These are phyloP conservation scores for Xylariaceae sp. DNA, from an alignment of 2,329 filamentous ascomycete species.

Conservation along the genomic window DNA sequence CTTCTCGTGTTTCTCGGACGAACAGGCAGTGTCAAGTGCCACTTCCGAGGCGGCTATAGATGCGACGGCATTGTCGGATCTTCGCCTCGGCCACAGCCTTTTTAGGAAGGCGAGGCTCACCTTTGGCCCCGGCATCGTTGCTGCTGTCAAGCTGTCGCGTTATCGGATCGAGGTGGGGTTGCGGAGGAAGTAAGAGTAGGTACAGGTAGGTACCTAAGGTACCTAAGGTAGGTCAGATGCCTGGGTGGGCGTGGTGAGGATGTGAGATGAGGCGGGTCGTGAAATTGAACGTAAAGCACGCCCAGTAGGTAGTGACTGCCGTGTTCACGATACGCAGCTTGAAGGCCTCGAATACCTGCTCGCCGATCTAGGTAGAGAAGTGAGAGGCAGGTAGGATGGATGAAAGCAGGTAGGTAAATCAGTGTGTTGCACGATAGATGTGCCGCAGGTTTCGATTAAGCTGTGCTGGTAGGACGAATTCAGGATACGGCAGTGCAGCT, in stretches of 20 bases:
- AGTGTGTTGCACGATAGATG: no score
- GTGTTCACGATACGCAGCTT: no score
- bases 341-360: no score
- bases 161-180: background rate
- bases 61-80: background rate
- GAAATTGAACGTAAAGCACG: no score
- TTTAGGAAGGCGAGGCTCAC: slow-evolving; percentile 21
- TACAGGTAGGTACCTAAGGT: no score
- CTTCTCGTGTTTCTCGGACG: background rate
- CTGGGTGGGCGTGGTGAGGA: background rate
- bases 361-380: background rate
- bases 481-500: background rate
- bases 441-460: no score
- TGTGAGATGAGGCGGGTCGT: background rate
- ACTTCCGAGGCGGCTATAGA: background rate
- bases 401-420: background rate
- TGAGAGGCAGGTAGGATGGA: background rate
- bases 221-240: no score
- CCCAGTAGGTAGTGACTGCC: no score
- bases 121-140: slow-evolving; percentile 15
- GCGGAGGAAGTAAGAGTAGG: background rate
- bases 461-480: background rate
- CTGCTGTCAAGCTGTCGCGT: slow-evolving; percentile 3
- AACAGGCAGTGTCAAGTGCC: background rate
- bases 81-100: slow-evolving; percentile 16